A percentile compares a stretch with the other conserved stretches of the same genome.
These are phyloP conservation scores for Pythium dissimile DNA, from an alignment of 352 stramenopile genomes.

Conservation along the genomic window DNA sequence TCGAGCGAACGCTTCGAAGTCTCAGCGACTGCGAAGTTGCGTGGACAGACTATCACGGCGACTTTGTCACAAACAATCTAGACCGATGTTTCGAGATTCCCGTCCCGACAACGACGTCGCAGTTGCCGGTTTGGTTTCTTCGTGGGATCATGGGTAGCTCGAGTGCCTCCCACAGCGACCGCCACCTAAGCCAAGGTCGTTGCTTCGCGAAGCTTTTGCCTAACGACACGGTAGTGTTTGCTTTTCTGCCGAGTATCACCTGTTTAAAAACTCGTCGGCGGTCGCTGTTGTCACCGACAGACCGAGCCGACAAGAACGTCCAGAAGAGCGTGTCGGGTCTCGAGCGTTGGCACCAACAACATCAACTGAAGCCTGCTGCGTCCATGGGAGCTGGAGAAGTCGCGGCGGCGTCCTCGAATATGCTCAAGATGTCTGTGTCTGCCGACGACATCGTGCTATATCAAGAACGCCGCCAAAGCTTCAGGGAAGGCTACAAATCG, in stretches of 20 bases:
- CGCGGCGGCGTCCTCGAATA: background rate
- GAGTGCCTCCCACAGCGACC: background rate
- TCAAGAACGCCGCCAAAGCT: conserved; percentile 71
- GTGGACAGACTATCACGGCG: conserved; percentile 57
- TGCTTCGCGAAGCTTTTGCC: conserved; percentile 84
- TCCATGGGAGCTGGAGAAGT: conserved; percentile 4
- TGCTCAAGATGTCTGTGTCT: conserved; percentile 64
- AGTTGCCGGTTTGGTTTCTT: conserved; percentile 77
- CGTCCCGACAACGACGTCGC: conserved; percentile 30
- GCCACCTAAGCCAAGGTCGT: conserved; percentile 60
- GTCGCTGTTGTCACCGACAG: conserved; percentile 2
- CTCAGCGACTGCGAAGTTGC: conserved; percentile 83
- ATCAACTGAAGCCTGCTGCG: conserved; percentile 7
- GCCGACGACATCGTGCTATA: conserved; percentile 85
- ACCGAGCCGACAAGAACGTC: background rate
- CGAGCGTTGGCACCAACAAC: conserved; percentile 14
- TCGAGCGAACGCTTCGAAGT: conserved; percentile 67
- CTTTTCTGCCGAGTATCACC: conserved; percentile 74
- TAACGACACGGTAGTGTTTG: conserved; percentile 67
- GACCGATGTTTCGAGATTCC: background rate
- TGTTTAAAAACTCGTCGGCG: conserved; percentile 47
- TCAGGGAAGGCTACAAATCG: conserved; percentile 83
- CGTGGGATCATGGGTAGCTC: conserved; percentile 26
- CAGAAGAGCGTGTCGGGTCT: background rate
- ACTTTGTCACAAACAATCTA: background rate